A percentile compares a stretch with the other conserved stretches of the same genome.
Evolutionary conservation across 768 basidiomycete genomes (phyloP).

Genomic region (Suillus sp.): DNA sequence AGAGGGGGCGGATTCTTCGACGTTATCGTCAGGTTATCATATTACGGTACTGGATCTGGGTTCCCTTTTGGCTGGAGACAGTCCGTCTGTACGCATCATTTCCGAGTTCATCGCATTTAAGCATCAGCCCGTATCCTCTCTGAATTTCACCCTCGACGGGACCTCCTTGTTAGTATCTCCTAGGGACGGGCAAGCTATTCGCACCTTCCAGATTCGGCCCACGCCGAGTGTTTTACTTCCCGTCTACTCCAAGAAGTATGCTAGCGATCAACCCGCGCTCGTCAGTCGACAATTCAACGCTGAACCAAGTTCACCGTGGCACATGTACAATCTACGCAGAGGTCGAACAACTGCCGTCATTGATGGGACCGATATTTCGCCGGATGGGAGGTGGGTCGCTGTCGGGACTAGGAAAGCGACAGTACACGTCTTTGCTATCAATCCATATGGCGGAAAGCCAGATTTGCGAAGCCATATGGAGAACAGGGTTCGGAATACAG

Average conservation of each 20-base stretch:
- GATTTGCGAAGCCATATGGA: conserved; percentile 64
- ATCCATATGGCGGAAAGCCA: conserved; percentile 73
- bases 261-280: neutral
- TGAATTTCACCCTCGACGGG: conserved; percentile 58
- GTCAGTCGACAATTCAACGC: neutral
- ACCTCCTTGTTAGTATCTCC: conserved; percentile 50
- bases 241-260: conserved; percentile 1
- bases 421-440: conserved; percentile 72
- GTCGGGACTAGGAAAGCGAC: conserved; percentile 66
- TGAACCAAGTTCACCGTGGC: conserved; percentile 41
- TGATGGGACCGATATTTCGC: conserved; percentile 43
- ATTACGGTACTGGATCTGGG: conserved; percentile 61
- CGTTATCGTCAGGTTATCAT: conserved; percentile 40
- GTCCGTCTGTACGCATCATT: conserved; percentile 35
- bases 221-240: conserved; percentile 22
- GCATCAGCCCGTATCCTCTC: conserved; percentile 47
- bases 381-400: conserved; percentile 69
- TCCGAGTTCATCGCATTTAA: conserved; percentile 52
- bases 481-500: conserved; percentile 56
- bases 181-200: conserved; percentile 56
- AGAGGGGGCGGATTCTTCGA: conserved; percentile 1
- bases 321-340: conserved; percentile 69
- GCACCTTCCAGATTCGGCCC: conserved; percentile 48
- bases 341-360: conserved; percentile 71
- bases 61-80: conserved; percentile 30